A percentile compares a stretch with the other conserved stretches of the same genome.
These are phyloP conservation scores for Amanita fuliginea DNA, from an alignment of 768 basidiomycete genomes.

Conservation along the genomic window DNA sequence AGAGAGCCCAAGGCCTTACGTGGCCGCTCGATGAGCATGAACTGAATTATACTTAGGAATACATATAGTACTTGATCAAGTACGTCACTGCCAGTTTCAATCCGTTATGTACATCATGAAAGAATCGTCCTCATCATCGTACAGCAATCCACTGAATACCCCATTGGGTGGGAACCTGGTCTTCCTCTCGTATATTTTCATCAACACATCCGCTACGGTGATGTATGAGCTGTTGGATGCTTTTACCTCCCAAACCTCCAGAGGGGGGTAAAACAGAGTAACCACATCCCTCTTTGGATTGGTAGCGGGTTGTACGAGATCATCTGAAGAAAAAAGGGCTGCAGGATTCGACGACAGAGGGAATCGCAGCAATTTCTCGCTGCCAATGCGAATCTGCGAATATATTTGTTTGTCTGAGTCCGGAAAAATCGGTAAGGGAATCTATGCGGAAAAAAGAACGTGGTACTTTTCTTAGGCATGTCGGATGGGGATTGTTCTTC, in stretches of 20 bases:
- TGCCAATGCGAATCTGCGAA: neutral
- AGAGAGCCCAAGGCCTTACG: too few relatives aligned
- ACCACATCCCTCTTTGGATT: neutral
- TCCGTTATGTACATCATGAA: neutral
- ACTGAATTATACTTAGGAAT: too few relatives aligned
- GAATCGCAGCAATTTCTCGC: neutral
- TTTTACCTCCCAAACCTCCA: neutral
- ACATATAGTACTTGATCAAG: neutral
- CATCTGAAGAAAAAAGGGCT: neutral
- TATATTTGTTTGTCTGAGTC: neutral
- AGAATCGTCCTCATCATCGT: neutral
- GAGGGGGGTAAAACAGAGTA: neutral
- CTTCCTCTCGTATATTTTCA: neutral
- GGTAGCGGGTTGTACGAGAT: neutral
- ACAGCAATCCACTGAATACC: neutral
- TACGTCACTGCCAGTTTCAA: too few relatives aligned
- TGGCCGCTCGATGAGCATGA: too few relatives aligned
- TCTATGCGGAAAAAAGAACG: neutral
- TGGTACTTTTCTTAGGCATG: too few relatives aligned
- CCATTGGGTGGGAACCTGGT: neutral
- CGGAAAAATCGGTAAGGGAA: neutral
- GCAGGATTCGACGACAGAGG: neutral
- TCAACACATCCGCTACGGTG: neutral
- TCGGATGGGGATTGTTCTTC: too few relatives aligned
- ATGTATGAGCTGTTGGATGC: neutral